Conservation (phyloP, 768 basidiomycete species). For the Gloeopeniophorella convolvens region DNA sequence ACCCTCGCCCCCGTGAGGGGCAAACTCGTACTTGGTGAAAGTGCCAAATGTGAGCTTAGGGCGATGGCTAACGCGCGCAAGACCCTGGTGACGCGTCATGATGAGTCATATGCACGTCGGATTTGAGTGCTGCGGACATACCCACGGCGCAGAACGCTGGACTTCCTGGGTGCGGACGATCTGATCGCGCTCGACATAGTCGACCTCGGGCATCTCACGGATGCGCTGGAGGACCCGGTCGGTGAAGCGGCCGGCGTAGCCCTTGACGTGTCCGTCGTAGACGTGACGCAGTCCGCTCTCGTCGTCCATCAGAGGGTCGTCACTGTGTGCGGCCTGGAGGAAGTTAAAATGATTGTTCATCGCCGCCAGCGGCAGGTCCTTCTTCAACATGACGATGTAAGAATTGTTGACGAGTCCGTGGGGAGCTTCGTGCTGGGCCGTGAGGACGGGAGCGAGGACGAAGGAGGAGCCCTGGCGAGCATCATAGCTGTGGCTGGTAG, state of each 20-base stretch:
- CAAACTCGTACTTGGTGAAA: constrained; percentile 77
- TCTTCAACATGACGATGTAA: constrained; percentile 91
- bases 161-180: constrained; percentile 69
- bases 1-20: constrained; percentile 72
- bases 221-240: constrained; percentile 64
- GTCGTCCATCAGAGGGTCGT: constrained; percentile 45
- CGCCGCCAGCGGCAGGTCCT: constrained; percentile 48
- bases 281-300: constrained; percentile 63
- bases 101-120: constrained; percentile 12
- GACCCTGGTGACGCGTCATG: constrained; percentile 53
- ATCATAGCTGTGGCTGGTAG: constrained; percentile 33
- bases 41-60: constrained; percentile 66
- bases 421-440: constrained; percentile 46
- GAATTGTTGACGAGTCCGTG: constrained; percentile 79
- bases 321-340: constrained; percentile 53
- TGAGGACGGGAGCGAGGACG: constrained; percentile 49
- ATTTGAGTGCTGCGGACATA: constrained; percentile 33
- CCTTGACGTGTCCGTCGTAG: constrained; percentile 66
- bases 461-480: constrained; percentile 38
- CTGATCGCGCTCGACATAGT: constrained; percentile 91
- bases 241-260: constrained; percentile 80
- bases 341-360: constrained; percentile 76
- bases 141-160: constrained; percentile 83
- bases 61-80: constrained; percentile 92
- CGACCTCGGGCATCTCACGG: constrained; percentile 81